Evolutionary conservation across 2,329 filamentous ascomycete genomes (phyloP), one percentile per base, ranked within the genome.

Genomic region (Cladosporium cucumerinum): DNA sequence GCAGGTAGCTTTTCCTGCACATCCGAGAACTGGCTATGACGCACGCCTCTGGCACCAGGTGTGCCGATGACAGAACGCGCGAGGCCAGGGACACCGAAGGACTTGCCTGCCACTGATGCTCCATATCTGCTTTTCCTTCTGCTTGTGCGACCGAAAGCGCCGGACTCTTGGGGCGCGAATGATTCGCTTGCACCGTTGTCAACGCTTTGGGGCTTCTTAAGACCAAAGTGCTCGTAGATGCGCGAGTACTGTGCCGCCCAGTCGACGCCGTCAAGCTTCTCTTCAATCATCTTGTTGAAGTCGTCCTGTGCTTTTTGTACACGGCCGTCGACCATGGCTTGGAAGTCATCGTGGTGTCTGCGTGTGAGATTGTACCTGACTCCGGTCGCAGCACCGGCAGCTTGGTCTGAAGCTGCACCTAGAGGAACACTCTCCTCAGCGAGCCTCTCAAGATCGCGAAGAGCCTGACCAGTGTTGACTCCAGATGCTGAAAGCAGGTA

Each of bases 191-290:
- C 67, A 28, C 72, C 73, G 30, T 68, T 65, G 25, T 78, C 76
- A 7, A 66, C 23, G 57, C 73, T 76, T 68, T 72, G 69, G 23
- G 75, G 80, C 68, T 78, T 81, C 51, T 81, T 83, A 18, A 99
- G 89, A 16, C 95, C 95, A 77, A 99, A 98, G 78, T 99, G 95
- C 73, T 97, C 89, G 78, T 97, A 98, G 69, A 99, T 97, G 69
- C 89, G 89, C 77, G 91, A 92, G 68, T 94, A 89, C 80, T 98
- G 94, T 18, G 90, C 89, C 71, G 97, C 93, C 93, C 95, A 98
- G 76, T 98, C 93, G 82, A 96, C 89, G 25, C 70, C 73, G 32
- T 93, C 92, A 58, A 98, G 88, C 74, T 96, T 96, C 72, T 97
- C 93, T 76, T 98, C 93, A 64, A 99, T 83, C 76, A 97, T 98